Base-by-base conservation (phyloP, 1,284 basidiomycete species). In the Pholiota adiposa region DNA sequence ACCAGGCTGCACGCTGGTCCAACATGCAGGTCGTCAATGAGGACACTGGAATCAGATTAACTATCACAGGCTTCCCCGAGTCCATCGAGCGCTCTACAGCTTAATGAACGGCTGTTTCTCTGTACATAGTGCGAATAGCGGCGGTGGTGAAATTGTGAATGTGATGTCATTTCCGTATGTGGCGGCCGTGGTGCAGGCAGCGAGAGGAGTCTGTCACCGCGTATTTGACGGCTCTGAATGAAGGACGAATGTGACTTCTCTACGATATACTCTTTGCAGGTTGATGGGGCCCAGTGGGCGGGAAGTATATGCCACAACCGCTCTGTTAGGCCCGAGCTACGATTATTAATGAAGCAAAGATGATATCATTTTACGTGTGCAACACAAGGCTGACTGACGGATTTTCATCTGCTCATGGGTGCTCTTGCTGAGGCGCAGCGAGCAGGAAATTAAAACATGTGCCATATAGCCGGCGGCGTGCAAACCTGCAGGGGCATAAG, bases 71-170 rank as follows among this genome's bases (percentile, higher is more conserved):
- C 44, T 80, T 77, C 67, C 76, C 76, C 44, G 71, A 80, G 31
- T 83, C 80, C 61, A 76, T 76, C 62, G 80, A 82, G 71, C 79
- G 81, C 52, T 83, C 77, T 56, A 81, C 79, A 52, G 75, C 70
- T 41, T 64, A 63, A 27, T 57, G 46, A 36, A 29, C 25, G 8
- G 27, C 14, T 18, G 38, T 52, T 11, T 25, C 23, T 38, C 12
- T 16, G 23, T 46, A 5, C 11, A 46, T 27, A 11, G 29, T 46
- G 23, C 23, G 44, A 46, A n/a, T 46, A 46, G 21, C 21, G 41
- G 44, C 44, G 44, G 44, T 79, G 79, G 79, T 14, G 36, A n/a
- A n/a, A 38, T 11, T 38, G 36, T 38, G 9, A 38, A 38, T 38
- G 36, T 38, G 36, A 38, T 38, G 36, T 38, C 16, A 38, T 38